Conservation (phyloP, 163 green algal genomes). For the Scenedesmus sp. region DNA sequence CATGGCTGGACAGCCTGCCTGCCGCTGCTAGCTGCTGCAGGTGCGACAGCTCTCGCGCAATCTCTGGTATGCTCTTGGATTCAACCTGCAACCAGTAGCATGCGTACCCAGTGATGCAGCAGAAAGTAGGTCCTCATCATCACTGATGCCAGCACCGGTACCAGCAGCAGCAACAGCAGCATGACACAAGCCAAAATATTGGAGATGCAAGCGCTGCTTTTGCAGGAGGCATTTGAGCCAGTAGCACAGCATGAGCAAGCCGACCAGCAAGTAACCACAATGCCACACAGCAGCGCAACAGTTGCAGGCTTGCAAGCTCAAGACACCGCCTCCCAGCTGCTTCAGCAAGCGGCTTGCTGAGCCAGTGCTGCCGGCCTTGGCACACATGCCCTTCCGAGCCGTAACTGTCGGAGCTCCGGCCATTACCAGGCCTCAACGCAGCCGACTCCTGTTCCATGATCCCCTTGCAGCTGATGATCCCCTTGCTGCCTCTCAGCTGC, state of each 20-base stretch:
- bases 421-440: no score
- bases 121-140: no score
- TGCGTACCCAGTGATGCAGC: not conserved
- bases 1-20: constrained; percentile 64
- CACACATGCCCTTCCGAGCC: no score
- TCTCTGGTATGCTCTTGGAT: constrained; percentile 66
- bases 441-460: no score
- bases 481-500: no score
- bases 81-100: constrained; percentile 54
- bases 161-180: not conserved
- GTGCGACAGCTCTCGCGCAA: constrained; percentile 76
- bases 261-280: not conserved
- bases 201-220: not conserved
- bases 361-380: no score
- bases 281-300: not conserved
- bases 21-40: constrained; percentile 75
- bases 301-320: not conserved
- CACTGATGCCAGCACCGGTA: not conserved
- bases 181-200: not conserved
- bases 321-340: no score
- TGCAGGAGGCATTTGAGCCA: not conserved
- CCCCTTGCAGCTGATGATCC: no score
- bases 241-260: no score
- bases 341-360: no score
- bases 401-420: no score